A percentile compares a stretch with the other conserved stretches of the same genome.
Conservation (phyloP, 2,329 filamentous ascomycete genomes). For the Geosmithia morbida region DNA sequence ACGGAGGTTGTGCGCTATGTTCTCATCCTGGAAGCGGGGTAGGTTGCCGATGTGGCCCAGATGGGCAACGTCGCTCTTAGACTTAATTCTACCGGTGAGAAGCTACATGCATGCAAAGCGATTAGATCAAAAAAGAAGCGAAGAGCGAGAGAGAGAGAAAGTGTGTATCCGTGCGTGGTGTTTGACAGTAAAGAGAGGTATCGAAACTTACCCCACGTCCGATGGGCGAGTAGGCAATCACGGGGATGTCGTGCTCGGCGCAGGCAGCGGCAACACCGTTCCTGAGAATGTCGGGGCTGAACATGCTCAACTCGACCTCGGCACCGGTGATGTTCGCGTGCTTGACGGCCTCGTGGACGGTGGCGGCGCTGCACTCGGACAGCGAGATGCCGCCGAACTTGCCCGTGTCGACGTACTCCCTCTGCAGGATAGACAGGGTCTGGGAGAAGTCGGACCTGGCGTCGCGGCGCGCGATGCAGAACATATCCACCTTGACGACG, state of each 20-base stretch:
- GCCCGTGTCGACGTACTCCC: slow-evolving; percentile 35
- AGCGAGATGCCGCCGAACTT: slow-evolving; percentile 35
- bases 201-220: slow-evolving; percentile 38
- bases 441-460: slow-evolving; percentile 26
- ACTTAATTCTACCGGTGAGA: slow-evolving; percentile 39
- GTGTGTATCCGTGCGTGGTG: no score
- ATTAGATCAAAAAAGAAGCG: slow-evolving; percentile 9
- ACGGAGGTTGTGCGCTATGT: slow-evolving; percentile 47
- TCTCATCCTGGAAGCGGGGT: slow-evolving; percentile 47
- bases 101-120: slow-evolving; percentile 29
- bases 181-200: slow-evolving; percentile 2
- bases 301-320: slow-evolving; percentile 40
- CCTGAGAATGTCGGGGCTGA: slow-evolving; percentile 27
- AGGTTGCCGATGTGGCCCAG: slow-evolving; percentile 27
- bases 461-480: slow-evolving; percentile 44
- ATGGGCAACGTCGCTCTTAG: slow-evolving; percentile 36
- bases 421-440: slow-evolving; percentile 26
- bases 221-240: slow-evolving; percentile 61
- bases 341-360: slow-evolving; percentile 31
- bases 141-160: no score
- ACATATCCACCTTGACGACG: slow-evolving; percentile 46
- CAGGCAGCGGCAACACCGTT: slow-evolving; percentile 41
- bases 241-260: slow-evolving; percentile 49
- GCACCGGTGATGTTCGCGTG: slow-evolving; percentile 28
- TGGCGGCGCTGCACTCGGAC: slow-evolving; percentile 34